phyloP scores from a whole-genome alignment of 1,139 yeast genomes.

The Suhomyces coccinellae region DNA sequence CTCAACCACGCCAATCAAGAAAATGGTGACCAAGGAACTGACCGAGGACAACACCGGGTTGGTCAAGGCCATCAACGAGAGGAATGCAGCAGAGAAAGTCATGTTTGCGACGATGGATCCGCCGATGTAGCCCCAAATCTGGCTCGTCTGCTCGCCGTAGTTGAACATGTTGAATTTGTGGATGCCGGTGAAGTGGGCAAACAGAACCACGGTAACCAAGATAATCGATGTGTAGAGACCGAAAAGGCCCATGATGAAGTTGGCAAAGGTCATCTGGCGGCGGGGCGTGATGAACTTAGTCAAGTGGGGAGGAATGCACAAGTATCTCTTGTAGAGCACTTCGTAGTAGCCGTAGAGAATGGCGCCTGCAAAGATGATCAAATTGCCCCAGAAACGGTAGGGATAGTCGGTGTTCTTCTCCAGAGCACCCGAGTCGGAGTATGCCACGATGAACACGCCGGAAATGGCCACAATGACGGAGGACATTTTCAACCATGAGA shows the following conservation, averaged over 20 bases:
- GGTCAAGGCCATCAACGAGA: conserved; percentile 79
- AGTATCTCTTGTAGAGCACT: conserved; percentile 71
- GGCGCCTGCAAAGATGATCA: conserved; percentile 76
- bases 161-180: conserved; percentile 60
- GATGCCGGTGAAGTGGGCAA: conserved; percentile 54
- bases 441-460: conserved; percentile 82
- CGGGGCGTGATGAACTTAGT: conserved; percentile 46
- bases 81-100: conserved; percentile 68
- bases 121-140: conserved; percentile 46
- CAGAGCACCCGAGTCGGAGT: conserved; percentile 46
- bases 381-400: conserved; percentile 66
- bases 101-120: conserved; percentile 63
- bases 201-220: conserved; percentile 50
- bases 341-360: conserved; percentile 82
- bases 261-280: conserved; percentile 49
- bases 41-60: conserved; percentile 86
- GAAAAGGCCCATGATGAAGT: conserved; percentile 51
- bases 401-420: conserved; percentile 44
- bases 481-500: conserved; percentile 62
- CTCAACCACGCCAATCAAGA: conserved; percentile 77
- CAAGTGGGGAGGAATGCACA: conserved; percentile 69
- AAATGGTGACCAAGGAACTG: conserved; percentile 74
- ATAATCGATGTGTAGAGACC: conserved; percentile 59
- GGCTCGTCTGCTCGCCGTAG: conserved; percentile 38
- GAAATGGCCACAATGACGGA: conserved; percentile 71